phyloP scores from a whole-genome alignment of 805 yeast species.

The Diddensiella transvaalensis region DNA sequence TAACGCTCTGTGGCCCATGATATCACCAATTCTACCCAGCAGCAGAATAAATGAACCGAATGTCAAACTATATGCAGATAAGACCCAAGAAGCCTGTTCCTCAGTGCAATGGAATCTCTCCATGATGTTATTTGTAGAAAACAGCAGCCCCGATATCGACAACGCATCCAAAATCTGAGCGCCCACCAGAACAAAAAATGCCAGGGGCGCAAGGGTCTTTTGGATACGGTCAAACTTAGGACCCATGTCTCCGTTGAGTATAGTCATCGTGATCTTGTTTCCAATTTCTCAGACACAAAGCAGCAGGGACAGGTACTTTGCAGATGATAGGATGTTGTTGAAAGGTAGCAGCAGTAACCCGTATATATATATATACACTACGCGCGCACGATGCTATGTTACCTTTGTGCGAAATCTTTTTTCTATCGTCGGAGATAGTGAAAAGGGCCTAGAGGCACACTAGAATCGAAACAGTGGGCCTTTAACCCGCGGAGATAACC shows the following conservation, averaged over 20 bases:
- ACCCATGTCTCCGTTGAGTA: not conserved
- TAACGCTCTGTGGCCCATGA: constrained; percentile 39
- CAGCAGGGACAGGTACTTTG: too few species aligned
- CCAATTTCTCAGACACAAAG: too few species aligned
- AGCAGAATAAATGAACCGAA: constrained; percentile 43
- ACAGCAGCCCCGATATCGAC: constrained; percentile 27
- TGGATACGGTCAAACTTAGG: constrained; percentile 2
- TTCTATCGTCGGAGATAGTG: too few species aligned
- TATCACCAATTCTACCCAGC: constrained; percentile 42
- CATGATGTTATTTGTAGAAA: constrained; percentile 20
- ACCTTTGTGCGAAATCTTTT: too few species aligned
- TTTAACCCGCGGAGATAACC: too few species aligned
- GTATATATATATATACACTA: too few species aligned
- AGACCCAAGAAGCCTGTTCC: constrained; percentile 35
- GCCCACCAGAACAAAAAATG: constrained; percentile 16
- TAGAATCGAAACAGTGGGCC: too few species aligned
- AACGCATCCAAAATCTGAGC: constrained; percentile 25
- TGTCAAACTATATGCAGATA: constrained; percentile 44
- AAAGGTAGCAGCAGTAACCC: too few species aligned
- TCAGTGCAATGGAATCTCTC: constrained; percentile 19
- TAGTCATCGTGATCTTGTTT: not conserved
- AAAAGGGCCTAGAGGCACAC: too few species aligned
- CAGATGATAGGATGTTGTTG: too few species aligned
- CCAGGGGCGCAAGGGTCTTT: constrained; percentile 9
- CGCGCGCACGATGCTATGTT: too few species aligned